A percentile compares a stretch with the other conserved stretches of the same genome.
Evolutionary conservation across 1,284 basidiomycete genomes (phyloP).

Genomic region (Wallemia mellicola): DNA sequence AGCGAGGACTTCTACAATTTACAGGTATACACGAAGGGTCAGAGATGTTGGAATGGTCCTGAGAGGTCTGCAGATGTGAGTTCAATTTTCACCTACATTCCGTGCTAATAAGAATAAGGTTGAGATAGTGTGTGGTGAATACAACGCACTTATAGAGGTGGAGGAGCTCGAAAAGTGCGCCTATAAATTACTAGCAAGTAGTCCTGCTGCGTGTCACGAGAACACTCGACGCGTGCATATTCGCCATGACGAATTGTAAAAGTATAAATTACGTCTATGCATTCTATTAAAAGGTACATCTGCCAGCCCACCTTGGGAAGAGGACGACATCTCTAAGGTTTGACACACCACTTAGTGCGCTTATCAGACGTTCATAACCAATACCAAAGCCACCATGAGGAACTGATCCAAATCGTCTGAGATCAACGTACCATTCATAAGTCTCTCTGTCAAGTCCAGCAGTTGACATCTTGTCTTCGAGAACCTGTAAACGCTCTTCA

Average conservation of each 20-base stretch:
- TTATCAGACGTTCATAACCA: conserved; percentile 63
- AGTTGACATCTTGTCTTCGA: conserved; percentile 25
- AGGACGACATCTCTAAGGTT: conserved; percentile 69
- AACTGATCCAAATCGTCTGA: conserved; percentile 43
- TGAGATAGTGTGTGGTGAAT: conserved; percentile 49
- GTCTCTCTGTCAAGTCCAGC: conserved; percentile 25
- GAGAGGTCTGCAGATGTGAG: conserved; percentile 43
- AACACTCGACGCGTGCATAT: background rate
- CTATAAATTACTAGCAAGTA: conserved; percentile 61
- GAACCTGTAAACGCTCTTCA: conserved; percentile 39
- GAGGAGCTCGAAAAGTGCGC: conserved; percentile 90
- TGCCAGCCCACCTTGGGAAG: conserved; percentile 60
- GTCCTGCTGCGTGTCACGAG: conserved; percentile 46
- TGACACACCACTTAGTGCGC: conserved; percentile 49
- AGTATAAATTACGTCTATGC: background rate
- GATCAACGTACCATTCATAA: conserved; percentile 59
- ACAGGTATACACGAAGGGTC: conserved; percentile 50
- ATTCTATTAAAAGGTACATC: conserved; percentile 9
- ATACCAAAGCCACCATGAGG: conserved; percentile 78
- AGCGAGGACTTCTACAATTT: conserved; percentile 43
- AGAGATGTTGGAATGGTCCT: conserved; percentile 89
- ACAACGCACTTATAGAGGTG: conserved; percentile 53
- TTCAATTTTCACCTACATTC: conserved; percentile 3
- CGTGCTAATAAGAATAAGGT: conserved; percentile 18
- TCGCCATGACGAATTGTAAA: background rate